phyloP scores from a whole-genome alignment of 1,284 basidiomycete species.

The Cryptococcus sp. region DNA sequence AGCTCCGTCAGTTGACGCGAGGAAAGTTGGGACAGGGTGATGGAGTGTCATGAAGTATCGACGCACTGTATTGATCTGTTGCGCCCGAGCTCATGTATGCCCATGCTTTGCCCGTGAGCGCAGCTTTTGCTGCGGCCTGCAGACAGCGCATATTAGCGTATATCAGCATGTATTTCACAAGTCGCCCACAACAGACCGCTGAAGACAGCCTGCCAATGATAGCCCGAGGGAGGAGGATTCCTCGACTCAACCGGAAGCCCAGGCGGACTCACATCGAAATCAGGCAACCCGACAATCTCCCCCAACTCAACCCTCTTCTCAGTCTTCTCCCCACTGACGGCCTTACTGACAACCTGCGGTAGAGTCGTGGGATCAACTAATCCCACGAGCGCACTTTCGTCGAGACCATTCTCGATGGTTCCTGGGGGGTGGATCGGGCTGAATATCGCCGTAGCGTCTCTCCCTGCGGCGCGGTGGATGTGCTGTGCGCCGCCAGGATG shows the following conservation, averaged over 20 bases:
- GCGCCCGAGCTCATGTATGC: constrained; percentile 53
- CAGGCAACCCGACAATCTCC: constrained; percentile 51
- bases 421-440: constrained; percentile 50
- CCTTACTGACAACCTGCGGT: constrained; percentile 22
- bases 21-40: no score
- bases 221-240: neutral
- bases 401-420: constrained; percentile 48
- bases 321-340: constrained; percentile 11
- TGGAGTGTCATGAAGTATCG: no score
- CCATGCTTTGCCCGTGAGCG: constrained; percentile 51
- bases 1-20: neutral
- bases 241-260: neutral
- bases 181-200: neutral
- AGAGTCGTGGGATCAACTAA: constrained; percentile 37
- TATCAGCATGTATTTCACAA: neutral
- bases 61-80: constrained; percentile 51
- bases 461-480: constrained; percentile 47
- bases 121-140: constrained; percentile 43
- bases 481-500: constrained; percentile 50
- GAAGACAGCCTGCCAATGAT: no score
- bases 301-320: constrained; percentile 38
- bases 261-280: constrained; percentile 45
- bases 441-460: constrained; percentile 48
- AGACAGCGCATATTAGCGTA: neutral
- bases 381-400: constrained; percentile 32